phyloP scores from a whole-genome alignment of 768 basidiomycete species.

The Tephrocybe sp. region DNA sequence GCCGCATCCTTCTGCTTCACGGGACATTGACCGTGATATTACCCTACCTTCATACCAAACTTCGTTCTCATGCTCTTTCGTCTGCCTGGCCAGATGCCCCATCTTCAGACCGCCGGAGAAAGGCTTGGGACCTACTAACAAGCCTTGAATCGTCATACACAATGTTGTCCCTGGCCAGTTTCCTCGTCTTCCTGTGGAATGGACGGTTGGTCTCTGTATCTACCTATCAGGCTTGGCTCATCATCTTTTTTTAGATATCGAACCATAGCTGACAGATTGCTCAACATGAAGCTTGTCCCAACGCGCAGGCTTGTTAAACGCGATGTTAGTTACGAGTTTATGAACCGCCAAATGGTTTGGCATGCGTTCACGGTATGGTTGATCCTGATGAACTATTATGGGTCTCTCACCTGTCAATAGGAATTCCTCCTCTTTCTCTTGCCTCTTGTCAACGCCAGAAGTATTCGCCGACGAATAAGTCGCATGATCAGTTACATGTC shows the following conservation, averaged over 20 bases:
- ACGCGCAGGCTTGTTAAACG: conserved; percentile 65
- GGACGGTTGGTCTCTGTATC: conserved; percentile 52
- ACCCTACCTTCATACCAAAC: conserved; percentile 75
- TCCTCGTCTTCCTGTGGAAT: conserved; percentile 80
- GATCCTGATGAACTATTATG: conserved; percentile 1
- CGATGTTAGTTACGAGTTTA: conserved; percentile 96
- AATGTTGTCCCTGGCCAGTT: conserved; percentile 66
- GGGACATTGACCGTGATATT: conserved; percentile 68
- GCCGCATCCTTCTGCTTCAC: conserved; percentile 59
- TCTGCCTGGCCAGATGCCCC: conserved; percentile 91
- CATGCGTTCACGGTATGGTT: conserved; percentile 88
- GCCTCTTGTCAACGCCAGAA: conserved; percentile 74
- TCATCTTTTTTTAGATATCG: conserved; percentile 60
- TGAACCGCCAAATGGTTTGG: conserved; percentile 99
- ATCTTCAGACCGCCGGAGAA: conserved; percentile 68
- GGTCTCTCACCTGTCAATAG: conserved; percentile 37
- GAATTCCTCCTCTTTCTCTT: conserved; percentile 94
- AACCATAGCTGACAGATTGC: conserved; percentile 74
- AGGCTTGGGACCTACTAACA: conserved; percentile 67
- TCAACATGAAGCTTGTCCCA: conserved; percentile 73
- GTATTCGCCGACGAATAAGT: conserved; percentile 55
- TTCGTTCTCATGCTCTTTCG: conserved; percentile 75
- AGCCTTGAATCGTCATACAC: conserved; percentile 67
- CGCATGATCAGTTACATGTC: conserved; percentile 33
- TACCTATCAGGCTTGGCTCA: neutral